Evolutionary conservation across 78 protist species (phyloP), one percentile per base, ranked within the genome.

Genomic region (Dictyostelium intermedium): DNA sequence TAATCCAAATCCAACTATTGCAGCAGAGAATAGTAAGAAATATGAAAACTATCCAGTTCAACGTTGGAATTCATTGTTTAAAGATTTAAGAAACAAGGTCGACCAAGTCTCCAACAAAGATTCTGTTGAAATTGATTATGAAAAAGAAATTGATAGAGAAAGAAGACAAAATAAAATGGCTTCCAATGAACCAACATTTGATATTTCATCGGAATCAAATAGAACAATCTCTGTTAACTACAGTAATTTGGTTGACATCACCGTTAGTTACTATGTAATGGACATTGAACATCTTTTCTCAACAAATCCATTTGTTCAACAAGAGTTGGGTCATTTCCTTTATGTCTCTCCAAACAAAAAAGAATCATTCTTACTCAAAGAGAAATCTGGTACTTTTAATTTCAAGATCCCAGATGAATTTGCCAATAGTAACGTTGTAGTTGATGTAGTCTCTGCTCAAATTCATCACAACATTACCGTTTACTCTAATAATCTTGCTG

Each of bases 221-320:
- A 81, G 61, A 43, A 74, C 83, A 2, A 91, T 91, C 63, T 39
- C 85, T 11, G 72, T 91, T 25, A 91, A 72, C 60, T 91, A 91
- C 13, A 61, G 76, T 37, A 91, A 91, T n/a, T 32, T 79, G 11
- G 37, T 45, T 23, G 95, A 84, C 7, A 79, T 91, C 50, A 91
- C 43, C 9, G 81, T 82, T 34, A 50, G 73, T 70, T 91, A 85
- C 70, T 91, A 79, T 66, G 60, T 85, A 34, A 91, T 91, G 95
- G 95, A 91, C 25, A 91, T 91, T 72, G 95, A 91, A 72, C 53
- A 82, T 34, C 74, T 91, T 18, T 91, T 91, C 83, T 82, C 91
- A 20, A 72, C 91, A 80, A 85, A 78, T 61, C 95, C 95, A 85
- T 91, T 91, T 39, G 95, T 91, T 16, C 95, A 91, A 91, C 84